Evolutionary conservation across 257 asterid species (phyloP).

Genomic region (Nemophila menziesii): DNA sequence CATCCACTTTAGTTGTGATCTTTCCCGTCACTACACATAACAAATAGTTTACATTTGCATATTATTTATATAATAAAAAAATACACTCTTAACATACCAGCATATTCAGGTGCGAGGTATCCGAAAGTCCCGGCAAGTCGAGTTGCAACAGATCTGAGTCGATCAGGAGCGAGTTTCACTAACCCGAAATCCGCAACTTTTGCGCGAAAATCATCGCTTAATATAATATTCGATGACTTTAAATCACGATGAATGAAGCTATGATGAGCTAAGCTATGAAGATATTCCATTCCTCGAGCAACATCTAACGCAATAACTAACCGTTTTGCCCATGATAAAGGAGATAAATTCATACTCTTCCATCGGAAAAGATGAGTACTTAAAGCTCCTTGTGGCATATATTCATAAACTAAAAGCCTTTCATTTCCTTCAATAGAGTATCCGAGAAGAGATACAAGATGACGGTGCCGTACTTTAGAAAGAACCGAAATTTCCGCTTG

Average conservation of each 20-base stretch:
- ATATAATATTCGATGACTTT: conserved; percentile 60
- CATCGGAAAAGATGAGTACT: conserved; percentile 64
- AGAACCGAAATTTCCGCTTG: conserved; percentile 66
- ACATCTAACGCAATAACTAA: conserved; percentile 65
- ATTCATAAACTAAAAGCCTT: conserved; percentile 67
- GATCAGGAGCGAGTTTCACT: conserved; percentile 68
- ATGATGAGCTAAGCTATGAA: conserved; percentile 52
- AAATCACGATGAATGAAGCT: conserved; percentile 83
- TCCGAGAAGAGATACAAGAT: conserved; percentile 64
- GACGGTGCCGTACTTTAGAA: conserved; percentile 67
- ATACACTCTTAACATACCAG: conserved; percentile 26
- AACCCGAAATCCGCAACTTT: conserved; percentile 75
- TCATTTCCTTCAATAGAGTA: conserved; percentile 49
- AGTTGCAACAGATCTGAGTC: conserved; percentile 51
- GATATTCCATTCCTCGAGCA: conserved; percentile 72
- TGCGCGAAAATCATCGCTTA: conserved; percentile 56
- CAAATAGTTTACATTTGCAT: not conserved
- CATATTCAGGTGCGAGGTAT: conserved; percentile 87
- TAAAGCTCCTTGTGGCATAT: conserved; percentile 69
- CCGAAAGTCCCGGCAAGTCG: conserved; percentile 76
- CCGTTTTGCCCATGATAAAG: conserved; percentile 59
- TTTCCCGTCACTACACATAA: conserved; percentile 47
- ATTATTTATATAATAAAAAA: not conserved
- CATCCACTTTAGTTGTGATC: conserved; percentile 67
- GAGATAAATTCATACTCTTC: conserved; percentile 40